phyloP scores from a whole-genome alignment of 106 monocot species.

The Gastrodia elata region DNA sequence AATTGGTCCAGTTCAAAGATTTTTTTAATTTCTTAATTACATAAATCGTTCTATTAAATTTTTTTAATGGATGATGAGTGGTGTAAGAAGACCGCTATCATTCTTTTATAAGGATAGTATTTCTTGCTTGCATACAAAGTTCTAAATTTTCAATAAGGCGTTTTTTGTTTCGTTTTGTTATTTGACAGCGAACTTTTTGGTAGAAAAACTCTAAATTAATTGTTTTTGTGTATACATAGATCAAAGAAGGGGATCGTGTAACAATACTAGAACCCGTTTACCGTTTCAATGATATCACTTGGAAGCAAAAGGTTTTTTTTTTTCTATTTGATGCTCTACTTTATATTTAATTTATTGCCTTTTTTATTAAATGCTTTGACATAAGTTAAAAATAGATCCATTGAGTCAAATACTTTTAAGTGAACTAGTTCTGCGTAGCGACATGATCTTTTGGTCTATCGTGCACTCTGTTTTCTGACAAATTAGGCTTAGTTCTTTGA shows the following conservation, averaged over 20 bases:
- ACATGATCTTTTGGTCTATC: not conserved
- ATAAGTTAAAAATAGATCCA: not conserved
- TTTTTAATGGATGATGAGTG: too few relatives aligned
- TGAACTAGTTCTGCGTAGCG: not conserved
- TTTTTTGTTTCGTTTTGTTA: too few relatives aligned
- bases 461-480: not conserved
- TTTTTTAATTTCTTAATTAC: too few relatives aligned
- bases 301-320: constrained; percentile 64
- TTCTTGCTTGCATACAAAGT: too few relatives aligned
- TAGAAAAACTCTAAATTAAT: not conserved
- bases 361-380: not conserved
- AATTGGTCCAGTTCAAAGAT: too few relatives aligned
- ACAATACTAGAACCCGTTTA: constrained; percentile 60
- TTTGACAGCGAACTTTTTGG: not conserved
- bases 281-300: constrained; percentile 46
- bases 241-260: constrained; percentile 83
- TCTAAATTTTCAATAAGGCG: too few relatives aligned
- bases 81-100: too few relatives aligned
- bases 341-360: not conserved
- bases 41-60: too few relatives aligned
- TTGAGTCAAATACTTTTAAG: not conserved
- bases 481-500: not conserved
- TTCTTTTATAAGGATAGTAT: too few relatives aligned
- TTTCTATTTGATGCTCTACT: not conserved
- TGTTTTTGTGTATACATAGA: constrained; percentile 25